Conservation (phyloP, 495 filamentous ascomycete genomes). For the Hypoxylon fuscum region DNA sequence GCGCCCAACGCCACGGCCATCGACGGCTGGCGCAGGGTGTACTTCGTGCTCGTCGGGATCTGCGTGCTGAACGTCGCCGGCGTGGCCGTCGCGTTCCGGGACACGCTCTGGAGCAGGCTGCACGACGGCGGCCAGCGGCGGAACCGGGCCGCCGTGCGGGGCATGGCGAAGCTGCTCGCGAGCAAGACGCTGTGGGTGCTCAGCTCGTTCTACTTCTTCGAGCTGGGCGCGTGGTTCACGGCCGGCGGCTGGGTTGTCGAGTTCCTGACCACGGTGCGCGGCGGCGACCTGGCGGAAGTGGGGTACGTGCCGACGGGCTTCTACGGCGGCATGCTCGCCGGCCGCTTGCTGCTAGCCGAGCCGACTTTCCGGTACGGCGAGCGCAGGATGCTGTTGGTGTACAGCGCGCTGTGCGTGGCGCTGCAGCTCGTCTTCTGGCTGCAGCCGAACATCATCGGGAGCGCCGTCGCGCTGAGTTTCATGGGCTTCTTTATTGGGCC, state of each 20-base stretch:
- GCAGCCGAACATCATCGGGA: slow-evolving; percentile 73
- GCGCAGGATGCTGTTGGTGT: slow-evolving; percentile 59
- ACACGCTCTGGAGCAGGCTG: slow-evolving; percentile 39
- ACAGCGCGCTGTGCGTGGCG: slow-evolving; percentile 60
- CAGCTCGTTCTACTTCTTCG: slow-evolving; percentile 61
- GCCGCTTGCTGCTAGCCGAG: slow-evolving; percentile 61
- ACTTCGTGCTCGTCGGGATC: slow-evolving; percentile 53
- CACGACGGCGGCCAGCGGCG: slow-evolving; percentile 13
- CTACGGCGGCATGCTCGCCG: slow-evolving; percentile 68
- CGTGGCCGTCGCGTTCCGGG: slow-evolving; percentile 48
- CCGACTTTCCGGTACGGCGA: slow-evolving; percentile 64
- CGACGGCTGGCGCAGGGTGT: slow-evolving; percentile 56
- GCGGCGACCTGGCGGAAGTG: slow-evolving; percentile 65
- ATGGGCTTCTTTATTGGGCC: slow-evolving; percentile 75
- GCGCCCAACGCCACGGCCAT: slow-evolving; percentile 17
- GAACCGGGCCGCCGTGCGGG: slow-evolving; percentile 24
- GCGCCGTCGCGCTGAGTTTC: slow-evolving; percentile 71
- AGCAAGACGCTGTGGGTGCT: slow-evolving; percentile 55
- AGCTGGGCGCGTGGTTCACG: slow-evolving; percentile 55
- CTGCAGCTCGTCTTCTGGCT: slow-evolving; percentile 69
- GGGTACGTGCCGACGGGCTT: slow-evolving; percentile 78
- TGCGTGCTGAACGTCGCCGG: slow-evolving; percentile 51
- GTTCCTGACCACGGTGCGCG: slow-evolving; percentile 71
- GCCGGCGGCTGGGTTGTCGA: slow-evolving; percentile 65
- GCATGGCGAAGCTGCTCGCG: slow-evolving; percentile 40